Conservation (phyloP, 495 filamentous ascomycete species). For the Neurospora sp. region DNA sequence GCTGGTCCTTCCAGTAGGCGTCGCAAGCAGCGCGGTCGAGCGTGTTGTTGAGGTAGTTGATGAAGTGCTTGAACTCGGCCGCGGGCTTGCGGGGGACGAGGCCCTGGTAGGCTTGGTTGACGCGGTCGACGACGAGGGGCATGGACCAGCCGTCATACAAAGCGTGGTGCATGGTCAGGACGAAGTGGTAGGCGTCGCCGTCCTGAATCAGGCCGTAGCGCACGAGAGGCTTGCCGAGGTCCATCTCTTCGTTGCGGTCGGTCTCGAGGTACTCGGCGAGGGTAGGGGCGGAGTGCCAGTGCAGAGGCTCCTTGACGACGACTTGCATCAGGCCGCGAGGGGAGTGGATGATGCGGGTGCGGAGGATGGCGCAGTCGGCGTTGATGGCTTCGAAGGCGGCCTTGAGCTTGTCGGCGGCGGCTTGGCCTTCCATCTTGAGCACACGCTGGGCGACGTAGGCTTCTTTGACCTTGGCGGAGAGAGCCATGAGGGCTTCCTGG, state of each 20-base stretch:
- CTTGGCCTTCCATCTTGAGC: conserved; percentile 21
- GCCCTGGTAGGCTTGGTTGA: conserved; percentile 31
- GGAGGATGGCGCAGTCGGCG: conserved; percentile 41
- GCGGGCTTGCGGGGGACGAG: conserved; percentile 32
- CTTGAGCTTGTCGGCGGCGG: conserved; percentile 30
- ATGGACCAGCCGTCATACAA: conserved; percentile 63
- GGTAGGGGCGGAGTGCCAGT: conserved; percentile 33
- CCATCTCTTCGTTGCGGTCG: conserved; percentile 36
- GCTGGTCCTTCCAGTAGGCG: conserved; percentile 30
- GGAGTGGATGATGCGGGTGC: conserved; percentile 48
- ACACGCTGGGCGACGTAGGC: conserved; percentile 48
- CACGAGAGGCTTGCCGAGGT: conserved; percentile 44
- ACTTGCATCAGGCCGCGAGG: conserved; percentile 48
- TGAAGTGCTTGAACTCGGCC: conserved; percentile 35
- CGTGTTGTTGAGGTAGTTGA: conserved; percentile 29
- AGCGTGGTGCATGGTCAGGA: conserved; percentile 57
- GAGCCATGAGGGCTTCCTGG: conserved; percentile 58
- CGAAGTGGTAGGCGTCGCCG: conserved; percentile 32
- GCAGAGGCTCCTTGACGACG: conserved; percentile 40
- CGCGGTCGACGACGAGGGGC: conserved; percentile 43
- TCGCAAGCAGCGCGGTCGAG: conserved; percentile 23
- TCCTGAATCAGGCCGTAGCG: conserved; percentile 43
- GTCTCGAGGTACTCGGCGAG: conserved; percentile 37
- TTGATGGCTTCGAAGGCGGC: conserved; percentile 41
- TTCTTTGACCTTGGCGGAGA: conserved; percentile 46